Evolutionary conservation across 1,139 yeast species (phyloP), one percentile per base, ranked within the genome.

Genomic region (Pichia terricola): DNA sequence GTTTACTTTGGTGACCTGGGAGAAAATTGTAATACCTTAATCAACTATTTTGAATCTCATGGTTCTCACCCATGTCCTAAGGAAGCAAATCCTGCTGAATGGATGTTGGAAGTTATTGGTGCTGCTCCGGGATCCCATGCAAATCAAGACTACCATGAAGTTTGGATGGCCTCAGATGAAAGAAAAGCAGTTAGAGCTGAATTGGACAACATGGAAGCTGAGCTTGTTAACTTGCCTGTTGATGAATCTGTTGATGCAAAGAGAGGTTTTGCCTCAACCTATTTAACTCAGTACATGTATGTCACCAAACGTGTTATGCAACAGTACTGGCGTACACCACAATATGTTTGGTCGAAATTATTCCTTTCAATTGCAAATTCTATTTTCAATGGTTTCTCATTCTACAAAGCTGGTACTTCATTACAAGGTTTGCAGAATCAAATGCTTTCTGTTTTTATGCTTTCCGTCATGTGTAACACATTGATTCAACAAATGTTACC

Each of bases 291-390:
- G 60, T 72, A 70, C 50, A 39, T 54, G 28, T 53, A 72, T 46
- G 88, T 81, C 31, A 66, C 77, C 26, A 51, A 61, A 42, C 74
- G 86, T 61, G 77, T 75, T 35, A 64, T 79, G 52, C 71, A 76
- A 54, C 84, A 79, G 58, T 73, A 79, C 59, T 83, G 84, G 83
- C 74, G 94, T 67, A 71, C 85, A n/a, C 91, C 91, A 26, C 57
- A 68, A 28, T 82, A 81, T 59, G 73, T 81, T 41, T 81, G 81
- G 74, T 70, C 86, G 43, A 82, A 83, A 65, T 44, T 80, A 27
- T 65, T 75, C 51, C 68, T 82, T 57, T 66, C 76, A 32, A 53
- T 71, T 33, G 57, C 72, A 33, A 64, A 81, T 39, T 66, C 79
- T 16, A 52, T 83, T 35, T 80, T 82, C 64, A 79, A 80, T 57